Percentiles rank a stretch among this genome's conserved stretches.
Conservation (phyloP, 2,329 filamentous ascomycete genomes). For the Talaromyces marneffei region DNA sequence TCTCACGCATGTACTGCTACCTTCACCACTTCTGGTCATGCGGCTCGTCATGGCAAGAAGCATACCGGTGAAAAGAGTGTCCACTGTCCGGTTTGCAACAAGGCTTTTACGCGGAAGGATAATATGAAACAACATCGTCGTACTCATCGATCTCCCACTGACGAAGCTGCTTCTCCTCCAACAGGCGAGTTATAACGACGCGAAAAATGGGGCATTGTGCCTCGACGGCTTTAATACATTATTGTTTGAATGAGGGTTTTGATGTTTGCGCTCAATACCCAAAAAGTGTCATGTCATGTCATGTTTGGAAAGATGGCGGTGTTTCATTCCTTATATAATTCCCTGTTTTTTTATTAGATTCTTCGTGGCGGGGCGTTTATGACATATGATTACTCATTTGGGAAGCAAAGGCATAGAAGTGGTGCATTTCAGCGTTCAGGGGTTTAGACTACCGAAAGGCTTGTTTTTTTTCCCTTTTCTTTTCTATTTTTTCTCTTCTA, state of each 20-base stretch:
- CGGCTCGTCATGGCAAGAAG: slow-evolving; percentile 63
- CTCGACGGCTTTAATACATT: background rate
- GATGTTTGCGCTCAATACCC: background rate
- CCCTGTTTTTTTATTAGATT: background rate
- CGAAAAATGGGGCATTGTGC: no score
- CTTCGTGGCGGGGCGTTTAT: background rate
- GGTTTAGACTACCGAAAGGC: background rate
- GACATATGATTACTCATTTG: background rate
- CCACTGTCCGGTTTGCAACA: slow-evolving; percentile 62
- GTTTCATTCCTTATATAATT: background rate
- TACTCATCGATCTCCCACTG: slow-evolving; percentile 46
- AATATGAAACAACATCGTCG: slow-evolving; percentile 66
- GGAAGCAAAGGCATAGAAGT: slow-evolving; percentile 2
- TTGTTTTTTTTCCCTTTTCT: background rate
- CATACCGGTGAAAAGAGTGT: slow-evolving; percentile 64
- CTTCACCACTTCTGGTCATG: slow-evolving; percentile 63
- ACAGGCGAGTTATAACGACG: background rate
- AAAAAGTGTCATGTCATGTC: background rate
- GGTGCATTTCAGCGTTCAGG: slow-evolving; percentile 10
- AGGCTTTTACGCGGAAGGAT: slow-evolving; percentile 63
- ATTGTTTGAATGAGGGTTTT: background rate
- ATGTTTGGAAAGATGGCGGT: background rate
- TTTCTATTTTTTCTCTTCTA: background rate
- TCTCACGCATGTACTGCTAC: slow-evolving; percentile 55
- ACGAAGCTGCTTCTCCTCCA: slow-evolving; percentile 20